Evolutionary conservation across 2,329 filamentous ascomycete species (phyloP), one percentile per base, ranked within the genome.

Genomic region (Magnaporthiopsis rhizophila): DNA sequence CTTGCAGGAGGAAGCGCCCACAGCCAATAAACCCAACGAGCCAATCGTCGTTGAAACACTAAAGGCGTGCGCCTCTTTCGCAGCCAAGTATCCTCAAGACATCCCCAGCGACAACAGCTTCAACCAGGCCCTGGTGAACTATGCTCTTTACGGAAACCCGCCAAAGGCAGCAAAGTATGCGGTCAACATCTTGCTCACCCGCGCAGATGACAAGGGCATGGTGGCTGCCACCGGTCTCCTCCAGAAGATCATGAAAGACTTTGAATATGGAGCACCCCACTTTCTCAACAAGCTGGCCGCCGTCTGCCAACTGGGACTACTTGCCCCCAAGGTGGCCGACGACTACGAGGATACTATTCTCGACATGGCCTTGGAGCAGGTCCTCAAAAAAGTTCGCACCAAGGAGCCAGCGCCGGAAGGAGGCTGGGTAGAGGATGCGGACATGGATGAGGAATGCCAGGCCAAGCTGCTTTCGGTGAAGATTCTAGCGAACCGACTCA

Each of bases 11-110:
- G 88, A 93, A 71, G 89, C 91, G 1, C 95, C 95, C 0, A 87
- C 86, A 4, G 81, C 85, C 26, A 86, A 81, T 24, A 85, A 84
- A 63, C 73, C 82, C 1, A 93, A 93, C 67, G 89, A 94, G 63
- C 75, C 86, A 1, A 83, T 85, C 3, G 88, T 91, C n/a, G 91
- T 95, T 15, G 91, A 97, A 71, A 94, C 94, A 2, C 81, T 99
- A 65, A 97, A 96, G 74, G 94, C 96, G 3, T 97, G 95, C 73
- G 90, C 94, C 12, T 92, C 90, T 2, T 99, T 97, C 74, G 91
- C 93, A 1, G 89, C 89, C 71, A 92, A 89, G 70, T 94, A 96
- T 69, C 88, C 94, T 0, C 83, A 87, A 13, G 93, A 98, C 66
- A 85, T 99, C 63, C 90, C 91, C 0, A 85, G 86, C 65, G 90